Base-by-base conservation (phyloP, 2,329 filamentous ascomycete genomes). In the Beauveria sp. region DNA sequence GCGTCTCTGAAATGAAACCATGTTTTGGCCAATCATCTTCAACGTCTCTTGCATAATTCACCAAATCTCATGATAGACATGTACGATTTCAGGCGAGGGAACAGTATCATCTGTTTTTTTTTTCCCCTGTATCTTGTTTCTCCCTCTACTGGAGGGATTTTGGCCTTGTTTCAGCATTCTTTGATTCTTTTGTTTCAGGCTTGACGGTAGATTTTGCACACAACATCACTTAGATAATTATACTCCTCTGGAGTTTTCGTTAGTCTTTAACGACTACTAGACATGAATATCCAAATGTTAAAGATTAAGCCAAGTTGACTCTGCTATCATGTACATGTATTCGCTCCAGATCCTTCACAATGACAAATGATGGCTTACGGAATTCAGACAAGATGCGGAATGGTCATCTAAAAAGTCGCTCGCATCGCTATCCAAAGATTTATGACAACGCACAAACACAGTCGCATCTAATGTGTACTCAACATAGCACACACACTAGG, bases 1-100 rank as follows among this genome's bases (percentile, higher is more conserved):
- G 7, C 68, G 69, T 58, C 71, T 75, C 61, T 71, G 58, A 52
- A 24, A 4, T 2, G 1, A 31, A 34, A 16, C 5, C 10, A 5
- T 18, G 1, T 34, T 56, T 16, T 55, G 18, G 18, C 7, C 38
- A 8, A n/a, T 20, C 46, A 7, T 48, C 28, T 38, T n/a, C 18
- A 9, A 28, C 12, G n/a, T 20, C n/a, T 53, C 16, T 24, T 5
- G 16, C 16, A 22, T 14, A 53, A n/a, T 24, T 49, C 14, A 28
- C 31, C 8, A 26, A 45, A 3, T 53, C 16, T 18, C 24, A 24
- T 53, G 40, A 26, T 52, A 42, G 5, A 42, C 20, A 42, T 53
- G 7, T 42, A 22, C 49, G 12, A n/a, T 38, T 31, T 52, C n/a
- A 42, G 20, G 14, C 14, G 20, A 40, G 50, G 20, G 12, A 42